Evolutionary conservation across 805 yeast species (phyloP), one percentile per base, ranked within the genome.

Genomic region (Osmozyma mogii): DNA sequence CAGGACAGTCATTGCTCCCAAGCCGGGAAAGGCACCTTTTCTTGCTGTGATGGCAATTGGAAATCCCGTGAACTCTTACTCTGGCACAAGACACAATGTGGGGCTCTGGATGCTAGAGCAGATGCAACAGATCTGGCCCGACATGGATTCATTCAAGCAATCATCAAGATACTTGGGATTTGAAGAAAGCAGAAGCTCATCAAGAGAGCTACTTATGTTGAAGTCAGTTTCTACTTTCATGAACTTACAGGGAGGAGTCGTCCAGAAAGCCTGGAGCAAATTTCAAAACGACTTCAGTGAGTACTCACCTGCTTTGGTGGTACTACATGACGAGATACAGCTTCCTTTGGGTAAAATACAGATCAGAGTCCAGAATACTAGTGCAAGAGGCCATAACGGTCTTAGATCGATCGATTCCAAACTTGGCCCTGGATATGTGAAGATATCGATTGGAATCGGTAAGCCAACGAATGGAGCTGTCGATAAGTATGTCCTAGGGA

Each of bases 341-440:
- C 49, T 77, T 9, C 70, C 69, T 0, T 40, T 77, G 3, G 96
- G 96, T 0, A 70, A 72, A 30, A 59, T 76, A 13, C 80, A 80
- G 43, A 49, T 80, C 1, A 62, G 89, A 27, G 60, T 57, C 11
- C 77, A 75, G 9, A 70, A 73, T 1, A 63, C 79, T 0, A 71
- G 84, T 24, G 65, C 76, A 10, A 61, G 92, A 25, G 96, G 95
- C 0, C 97, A 88, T 45, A 85, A 84, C 47, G 96, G 96, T 0
- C 60, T 88, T 16, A 68, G 68, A 37, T 72, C 80, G 23, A 67
- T 88, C 3, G 68, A 67, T 25, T 40, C 50, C 5, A 24, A 35
- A 14, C 50, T 69, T 21, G 78, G 78, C 0, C 60, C 63, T 20
- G 64, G 61, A 11, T 84, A 78, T 46, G 65, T 72, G n/a, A 72